These are phyloP conservation scores for Gamsiella multidivaricata DNA, from an alignment of 192 early-diverging fungal genomes.

Conservation along the genomic window DNA sequence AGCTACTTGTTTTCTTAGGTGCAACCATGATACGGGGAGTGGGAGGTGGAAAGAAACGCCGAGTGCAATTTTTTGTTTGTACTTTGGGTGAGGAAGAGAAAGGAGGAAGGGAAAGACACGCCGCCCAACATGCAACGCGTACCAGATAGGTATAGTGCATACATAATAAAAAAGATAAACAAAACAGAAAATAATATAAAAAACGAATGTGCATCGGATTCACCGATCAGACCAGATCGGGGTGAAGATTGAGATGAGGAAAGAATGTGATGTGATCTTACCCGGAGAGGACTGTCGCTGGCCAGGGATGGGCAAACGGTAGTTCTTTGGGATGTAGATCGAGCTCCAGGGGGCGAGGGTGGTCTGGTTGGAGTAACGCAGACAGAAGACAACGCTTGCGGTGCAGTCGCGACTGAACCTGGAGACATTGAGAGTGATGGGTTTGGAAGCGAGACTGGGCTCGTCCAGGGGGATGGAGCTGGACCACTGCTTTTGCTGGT, in stretches of 20 bases:
- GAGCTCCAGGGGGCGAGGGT: constrained; percentile 50
- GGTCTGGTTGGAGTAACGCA: constrained; percentile 22
- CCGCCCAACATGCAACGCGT: too few species aligned
- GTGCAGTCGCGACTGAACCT: constrained; percentile 41
- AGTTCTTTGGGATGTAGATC: constrained; percentile 55
- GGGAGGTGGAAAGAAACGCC: too few species aligned
- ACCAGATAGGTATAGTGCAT: too few species aligned
- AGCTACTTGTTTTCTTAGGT: too few species aligned
- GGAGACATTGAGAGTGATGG: constrained; percentile 28
- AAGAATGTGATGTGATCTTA: neutral
- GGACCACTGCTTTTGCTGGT: constrained; percentile 8
- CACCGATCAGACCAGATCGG: neutral
- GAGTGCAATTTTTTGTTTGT: too few species aligned
- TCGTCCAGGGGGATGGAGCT: constrained; percentile 3
- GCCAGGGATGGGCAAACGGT: constrained; percentile 34
- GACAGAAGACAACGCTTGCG: constrained; percentile 34
- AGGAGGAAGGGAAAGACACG: too few species aligned
- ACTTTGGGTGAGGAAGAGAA: too few species aligned
- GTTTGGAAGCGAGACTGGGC: neutral
- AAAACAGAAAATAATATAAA: neutral
- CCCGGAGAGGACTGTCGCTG: constrained; percentile 53
- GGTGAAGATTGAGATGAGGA: neutral
- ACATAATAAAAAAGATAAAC: constrained; percentile 12
- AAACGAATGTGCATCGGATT: too few species aligned
- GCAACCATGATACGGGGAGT: too few species aligned